Evolutionary conservation across 495 filamentous ascomycete species (phyloP).

Genomic region (Talaromyces thailandensis): DNA sequence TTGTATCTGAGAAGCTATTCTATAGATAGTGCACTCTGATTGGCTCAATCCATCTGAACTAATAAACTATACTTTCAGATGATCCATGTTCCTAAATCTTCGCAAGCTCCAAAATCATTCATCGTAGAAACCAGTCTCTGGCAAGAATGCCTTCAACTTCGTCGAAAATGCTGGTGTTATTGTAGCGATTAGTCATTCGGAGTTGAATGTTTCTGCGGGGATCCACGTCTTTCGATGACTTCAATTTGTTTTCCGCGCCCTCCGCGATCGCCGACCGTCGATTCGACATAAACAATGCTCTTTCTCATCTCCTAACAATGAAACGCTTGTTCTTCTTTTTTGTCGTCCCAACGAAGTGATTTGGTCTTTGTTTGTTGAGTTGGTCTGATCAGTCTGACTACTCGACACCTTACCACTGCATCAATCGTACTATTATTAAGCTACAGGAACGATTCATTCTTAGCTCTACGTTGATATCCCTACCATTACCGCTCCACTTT

Average conservation of each 20-base stretch:
- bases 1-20: background rate
- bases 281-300: background rate
- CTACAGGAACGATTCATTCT: background rate
- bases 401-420: background rate
- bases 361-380: background rate
- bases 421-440: background rate
- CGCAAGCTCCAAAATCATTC: background rate
- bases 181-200: background rate
- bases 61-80: background rate
- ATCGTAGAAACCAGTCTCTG: background rate
- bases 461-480: background rate
- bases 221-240: conserved; percentile 6
- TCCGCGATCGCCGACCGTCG: background rate
- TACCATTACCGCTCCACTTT: background rate
- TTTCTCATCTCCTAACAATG: background rate
- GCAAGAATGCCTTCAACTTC: background rate
- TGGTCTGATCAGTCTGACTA: background rate
- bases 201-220: conserved; percentile 3
- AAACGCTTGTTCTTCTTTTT: background rate
- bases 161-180: background rate
- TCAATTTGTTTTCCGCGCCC: background rate
- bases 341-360: background rate
- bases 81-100: background rate
- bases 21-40: background rate
- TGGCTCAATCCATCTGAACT: background rate